Base-by-base conservation (phyloP, 345 rosid genomes). In the Schrenkiella parvula region DNA sequence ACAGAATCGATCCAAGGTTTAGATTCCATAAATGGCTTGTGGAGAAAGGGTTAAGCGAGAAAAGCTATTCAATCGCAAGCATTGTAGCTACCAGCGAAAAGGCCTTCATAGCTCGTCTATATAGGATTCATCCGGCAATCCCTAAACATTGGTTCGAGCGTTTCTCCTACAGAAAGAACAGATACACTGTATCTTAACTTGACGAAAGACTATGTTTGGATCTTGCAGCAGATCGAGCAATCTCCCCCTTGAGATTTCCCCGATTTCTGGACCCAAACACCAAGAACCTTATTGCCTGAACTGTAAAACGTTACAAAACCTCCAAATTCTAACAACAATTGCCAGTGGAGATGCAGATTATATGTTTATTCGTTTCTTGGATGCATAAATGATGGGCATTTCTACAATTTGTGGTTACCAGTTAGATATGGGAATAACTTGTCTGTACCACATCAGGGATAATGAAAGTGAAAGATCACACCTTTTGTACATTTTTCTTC, bases 81-180 rank as follows among this genome's bases (percentile, higher is more conserved):
- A 80, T 89, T 39, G 82, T 89, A 69, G 90, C 96, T 52, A 82
- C 88, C 6, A 79, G 90, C 70, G 89, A 87, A 61, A 87, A 82
- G 82, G 68, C 62, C 6, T 87, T 84, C 68, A 18, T 87, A 22
- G 66, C 77, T 60, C 88, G 96, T 50, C 43, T 87, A 12, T 51
- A 66, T 58, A 72, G 84, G 68, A 84, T 87, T 73, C 89, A 86
- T 74, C 96, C 90, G 1, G 90, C 88, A 55, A 80, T 84, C 67
- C 82, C 79, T n/a, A 87, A 84, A 67, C 80, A 61, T 32, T 89
- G 86, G 86, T 74, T 81, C 3, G 88, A 86, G 80, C 64, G 74
- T 56, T 84, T 79, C 72, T 69, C 71, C 12, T 7, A 35, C 70
- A 72, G 70, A 31, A 80, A 77, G 72, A 21, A 60, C 64, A 39